Conservation (phyloP, 1,284 basidiomycete genomes). For the Ganoderma lingzhi region DNA sequence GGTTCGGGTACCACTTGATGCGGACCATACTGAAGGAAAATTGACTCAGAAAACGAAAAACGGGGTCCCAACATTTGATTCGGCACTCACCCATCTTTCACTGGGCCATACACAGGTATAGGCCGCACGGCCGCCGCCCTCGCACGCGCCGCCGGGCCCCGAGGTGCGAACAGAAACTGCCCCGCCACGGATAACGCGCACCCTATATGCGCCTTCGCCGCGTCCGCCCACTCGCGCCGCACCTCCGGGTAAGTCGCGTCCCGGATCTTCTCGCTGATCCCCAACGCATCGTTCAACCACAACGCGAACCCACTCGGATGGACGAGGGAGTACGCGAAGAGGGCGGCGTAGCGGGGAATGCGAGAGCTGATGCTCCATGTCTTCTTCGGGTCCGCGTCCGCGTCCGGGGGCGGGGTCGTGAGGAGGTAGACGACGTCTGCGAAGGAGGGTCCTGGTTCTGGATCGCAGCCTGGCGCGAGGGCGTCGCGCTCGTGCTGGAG, state of each 20-base stretch:
- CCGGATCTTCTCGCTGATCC: not conserved
- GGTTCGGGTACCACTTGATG: slow-evolving; percentile 27
- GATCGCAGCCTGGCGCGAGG: not conserved
- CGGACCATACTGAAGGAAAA: slow-evolving; percentile 14
- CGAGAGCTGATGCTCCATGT: not conserved
- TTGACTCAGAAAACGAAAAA: not conserved
- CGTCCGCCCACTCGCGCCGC: not conserved
- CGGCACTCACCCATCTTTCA: not conserved
- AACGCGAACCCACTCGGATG: slow-evolving; percentile 11
- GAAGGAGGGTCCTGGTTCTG: slow-evolving; percentile 5
- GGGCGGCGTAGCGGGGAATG: slow-evolving; percentile 11
- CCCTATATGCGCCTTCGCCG: not conserved
- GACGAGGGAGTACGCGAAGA: slow-evolving; percentile 18
- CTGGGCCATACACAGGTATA: not conserved
- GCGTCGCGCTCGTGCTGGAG: not conserved
- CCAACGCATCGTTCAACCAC: slow-evolving; percentile 3
- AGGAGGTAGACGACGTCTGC: slow-evolving; percentile 14
- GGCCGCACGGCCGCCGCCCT: not conserved
- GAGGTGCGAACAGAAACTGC: slow-evolving; percentile 4
- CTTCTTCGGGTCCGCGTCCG: not conserved
- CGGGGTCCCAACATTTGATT: no score
- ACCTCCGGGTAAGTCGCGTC: not conserved
- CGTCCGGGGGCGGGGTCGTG: not conserved
- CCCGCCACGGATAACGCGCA: not conserved
- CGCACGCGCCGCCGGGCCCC: not conserved